Evolutionary conservation across 2,329 filamentous ascomycete species (phyloP).

Genomic region (Aaosphaeria pasadenensis): DNA sequence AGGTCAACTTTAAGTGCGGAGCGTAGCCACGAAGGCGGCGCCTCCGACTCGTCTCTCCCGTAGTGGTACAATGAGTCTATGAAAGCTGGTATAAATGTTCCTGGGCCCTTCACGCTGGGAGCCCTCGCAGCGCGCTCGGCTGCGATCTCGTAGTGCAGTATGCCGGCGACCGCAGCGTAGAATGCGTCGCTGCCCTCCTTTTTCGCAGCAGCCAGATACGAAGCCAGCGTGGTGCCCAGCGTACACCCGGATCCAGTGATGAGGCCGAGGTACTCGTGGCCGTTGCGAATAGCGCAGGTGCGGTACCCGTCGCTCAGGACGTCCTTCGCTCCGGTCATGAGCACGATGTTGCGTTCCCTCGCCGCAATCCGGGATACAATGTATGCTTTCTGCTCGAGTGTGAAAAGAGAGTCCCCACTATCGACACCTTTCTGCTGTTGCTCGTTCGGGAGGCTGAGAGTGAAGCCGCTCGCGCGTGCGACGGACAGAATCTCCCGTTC

Average conservation of each 20-base stretch:
- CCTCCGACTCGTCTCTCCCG: no score
- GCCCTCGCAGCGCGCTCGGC: slow-evolving; percentile 64
- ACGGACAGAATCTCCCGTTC: slow-evolving; percentile 81
- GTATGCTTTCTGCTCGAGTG: slow-evolving; percentile 54
- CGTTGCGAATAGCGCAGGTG: slow-evolving; percentile 70
- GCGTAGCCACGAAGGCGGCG: no score
- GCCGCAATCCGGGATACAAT: slow-evolving; percentile 66
- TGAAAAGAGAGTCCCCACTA: slow-evolving; percentile 58
- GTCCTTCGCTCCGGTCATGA: slow-evolving; percentile 80
- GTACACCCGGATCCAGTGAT: slow-evolving; percentile 80
- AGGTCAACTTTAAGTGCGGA: no score
- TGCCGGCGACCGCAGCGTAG: slow-evolving; percentile 67
- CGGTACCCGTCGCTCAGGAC: slow-evolving; percentile 71
- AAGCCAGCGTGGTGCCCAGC: slow-evolving; percentile 76
- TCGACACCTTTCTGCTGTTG: slow-evolving; percentile 80
- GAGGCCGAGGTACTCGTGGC: slow-evolving; percentile 66
- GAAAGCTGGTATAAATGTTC: slow-evolving; percentile 82
- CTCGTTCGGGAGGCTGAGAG: slow-evolving; percentile 18
- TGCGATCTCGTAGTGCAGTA: slow-evolving; percentile 75
- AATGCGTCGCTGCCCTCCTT: slow-evolving; percentile 34
- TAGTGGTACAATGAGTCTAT: slow-evolving; percentile 52
- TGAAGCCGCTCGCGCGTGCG: slow-evolving; percentile 49
- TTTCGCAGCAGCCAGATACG: slow-evolving; percentile 61
- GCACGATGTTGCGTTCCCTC: slow-evolving; percentile 67
- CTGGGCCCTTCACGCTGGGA: slow-evolving; percentile 70